A percentile compares a stretch with the other conserved stretches of the same genome.
phyloP scores from a whole-genome alignment of 495 filamentous ascomycete genomes.

The Penicillium nucicola region DNA sequence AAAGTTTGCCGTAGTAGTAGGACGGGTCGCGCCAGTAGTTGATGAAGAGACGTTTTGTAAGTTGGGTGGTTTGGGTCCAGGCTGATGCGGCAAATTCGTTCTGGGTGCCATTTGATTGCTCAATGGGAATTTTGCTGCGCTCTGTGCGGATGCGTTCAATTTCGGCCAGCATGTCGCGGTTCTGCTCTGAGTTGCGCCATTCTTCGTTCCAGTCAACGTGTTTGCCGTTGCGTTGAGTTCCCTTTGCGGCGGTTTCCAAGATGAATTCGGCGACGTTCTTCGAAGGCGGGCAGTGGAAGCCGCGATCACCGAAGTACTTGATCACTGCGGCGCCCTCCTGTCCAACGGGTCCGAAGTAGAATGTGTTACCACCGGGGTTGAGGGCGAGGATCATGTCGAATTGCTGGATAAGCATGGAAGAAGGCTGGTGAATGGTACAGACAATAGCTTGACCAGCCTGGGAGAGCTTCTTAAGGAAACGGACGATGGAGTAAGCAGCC shows the following conservation, averaged over 20 bases:
- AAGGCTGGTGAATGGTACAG: slow-evolving; percentile 82
- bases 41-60: slow-evolving; percentile 63
- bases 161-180: slow-evolving; percentile 50
- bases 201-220: slow-evolving; percentile 67
- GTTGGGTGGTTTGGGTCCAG: slow-evolving; percentile 53
- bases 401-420: slow-evolving; percentile 65
- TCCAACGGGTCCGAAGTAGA: slow-evolving; percentile 73
- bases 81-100: slow-evolving; percentile 65
- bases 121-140: slow-evolving; percentile 46
- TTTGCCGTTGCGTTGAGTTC: slow-evolving; percentile 47
- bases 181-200: slow-evolving; percentile 62
- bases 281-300: slow-evolving; percentile 54
- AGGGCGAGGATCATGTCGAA: slow-evolving; percentile 75
- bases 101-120: slow-evolving; percentile 32
- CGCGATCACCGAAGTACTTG: slow-evolving; percentile 64
- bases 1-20: slow-evolving; percentile 74
- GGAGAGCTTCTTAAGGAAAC: slow-evolving; percentile 80
- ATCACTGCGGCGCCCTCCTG: slow-evolving; percentile 58
- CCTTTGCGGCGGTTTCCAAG: slow-evolving; percentile 72
- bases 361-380: slow-evolving; percentile 66
- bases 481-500: slow-evolving; percentile 76
- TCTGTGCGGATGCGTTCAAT: slow-evolving; percentile 58
- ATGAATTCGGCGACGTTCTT: slow-evolving; percentile 88
- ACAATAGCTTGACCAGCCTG: slow-evolving; percentile 71
- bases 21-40: slow-evolving; percentile 70